phyloP scores from a whole-genome alignment of 2,329 filamentous ascomycete species.

The Aureobasidium subglaciale region DNA sequence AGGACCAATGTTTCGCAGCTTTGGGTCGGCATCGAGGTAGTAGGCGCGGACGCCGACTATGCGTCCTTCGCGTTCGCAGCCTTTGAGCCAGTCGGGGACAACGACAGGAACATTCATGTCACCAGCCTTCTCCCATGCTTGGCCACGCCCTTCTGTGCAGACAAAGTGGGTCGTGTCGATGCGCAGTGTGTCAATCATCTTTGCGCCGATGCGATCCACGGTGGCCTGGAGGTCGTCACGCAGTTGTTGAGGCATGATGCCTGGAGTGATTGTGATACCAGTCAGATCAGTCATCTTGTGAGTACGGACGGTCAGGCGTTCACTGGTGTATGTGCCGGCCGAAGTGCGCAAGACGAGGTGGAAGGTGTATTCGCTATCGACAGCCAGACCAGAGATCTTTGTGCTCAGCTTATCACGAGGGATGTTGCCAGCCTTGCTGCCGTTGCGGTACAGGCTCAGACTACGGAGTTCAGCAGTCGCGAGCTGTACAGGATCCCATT shows the following conservation, averaged over 20 bases:
- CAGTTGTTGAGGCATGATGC: constrained; percentile 67
- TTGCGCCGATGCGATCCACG: constrained; percentile 83
- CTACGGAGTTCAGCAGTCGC: constrained; percentile 88
- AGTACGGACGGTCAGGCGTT: constrained; percentile 77
- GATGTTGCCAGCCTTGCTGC: constrained; percentile 92
- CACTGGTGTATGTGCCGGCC: constrained; percentile 77
- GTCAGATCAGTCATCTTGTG: constrained; percentile 98
- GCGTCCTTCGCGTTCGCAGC: constrained; percentile 86
- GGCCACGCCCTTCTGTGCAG: constrained; percentile 83
- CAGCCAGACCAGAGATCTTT: constrained; percentile 92
- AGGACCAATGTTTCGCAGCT: constrained; percentile 48
- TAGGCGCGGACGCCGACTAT: constrained; percentile 94
- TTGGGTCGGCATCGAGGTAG: constrained; percentile 81
- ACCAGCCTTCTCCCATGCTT: constrained; percentile 90
- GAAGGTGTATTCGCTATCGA: constrained; percentile 94
- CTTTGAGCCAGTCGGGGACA: constrained; percentile 91
- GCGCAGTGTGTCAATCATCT: constrained; percentile 79
- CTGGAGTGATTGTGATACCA: constrained; percentile 89
- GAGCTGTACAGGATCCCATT: constrained; percentile 93
- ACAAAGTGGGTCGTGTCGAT: constrained; percentile 99
- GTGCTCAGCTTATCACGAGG: constrained; percentile 87
- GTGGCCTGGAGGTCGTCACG: constrained; percentile 68
- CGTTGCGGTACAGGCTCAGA: constrained; percentile 88
- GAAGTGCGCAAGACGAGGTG: constrained; percentile 85
- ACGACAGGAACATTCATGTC: constrained; percentile 98